Base-by-base conservation (phyloP, 768 basidiomycete genomes). In the Collybia nuda region DNA sequence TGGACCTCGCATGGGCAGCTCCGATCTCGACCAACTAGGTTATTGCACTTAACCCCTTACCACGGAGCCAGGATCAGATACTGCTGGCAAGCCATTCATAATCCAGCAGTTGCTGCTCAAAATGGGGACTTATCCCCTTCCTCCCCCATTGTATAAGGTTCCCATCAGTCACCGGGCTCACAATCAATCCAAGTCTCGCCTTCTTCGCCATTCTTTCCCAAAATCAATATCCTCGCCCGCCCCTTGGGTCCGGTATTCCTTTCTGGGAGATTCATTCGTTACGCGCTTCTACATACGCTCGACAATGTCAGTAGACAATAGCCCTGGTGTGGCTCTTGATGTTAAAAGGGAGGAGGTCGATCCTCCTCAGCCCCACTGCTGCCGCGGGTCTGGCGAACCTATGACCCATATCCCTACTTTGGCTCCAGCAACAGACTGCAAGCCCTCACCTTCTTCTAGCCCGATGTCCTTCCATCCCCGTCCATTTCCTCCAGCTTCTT, bases 401-500 rank as follows among this genome's bases (percentile, higher is more conserved):
- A 62, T 65, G 58, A 56, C 61, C 56, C 56, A 56, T 44, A 55
- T 57, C 50, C 40, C 29, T 53, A 35, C 56, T 53, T 55, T 55
- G 56, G 48, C 62, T 63, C 49, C 64, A 63, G 62, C 63, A 58
- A 51, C 55, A 62, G 62, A 59, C 59, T 59, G 62, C 57, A 60
- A 62, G 57, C 60, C 65, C 48, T 52, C 54, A 53, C 52, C 28
- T 47, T 24, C 52, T 40, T 48, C 51, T 47, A 9, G 9, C 32
- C 67, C 68, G 65, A 59, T 68, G 48, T 63, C 77, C 58, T 84
- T 84, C 62, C 63, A 76, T 38, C 76, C 78, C 44, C 75, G 81
- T 57, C 78, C 80, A 15, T 86, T 86, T 60, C 85, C 85, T 55
- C 84, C 83, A 44, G 78, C 83, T 58, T 73, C 81, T 21, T 72